Percentiles rank a stretch among this genome's conserved stretches.
phyloP scores from a whole-genome alignment of 176 grass and related monocot genomes.

The Calamus simplicifolius region DNA sequence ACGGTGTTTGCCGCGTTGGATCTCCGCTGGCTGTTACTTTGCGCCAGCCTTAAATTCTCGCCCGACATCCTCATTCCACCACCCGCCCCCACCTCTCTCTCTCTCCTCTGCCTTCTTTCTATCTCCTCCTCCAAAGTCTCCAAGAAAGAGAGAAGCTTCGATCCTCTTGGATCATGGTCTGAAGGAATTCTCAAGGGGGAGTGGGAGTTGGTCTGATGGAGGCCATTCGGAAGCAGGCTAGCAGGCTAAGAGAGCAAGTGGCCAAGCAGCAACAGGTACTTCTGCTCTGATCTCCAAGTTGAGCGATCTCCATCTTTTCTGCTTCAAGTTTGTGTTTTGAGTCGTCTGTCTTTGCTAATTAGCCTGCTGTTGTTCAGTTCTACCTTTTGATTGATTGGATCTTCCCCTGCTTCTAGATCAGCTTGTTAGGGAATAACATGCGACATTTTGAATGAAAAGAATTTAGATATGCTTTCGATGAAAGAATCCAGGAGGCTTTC shows the following conservation, averaged over 20 bases:
- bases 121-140: too few relatives aligned
- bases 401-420: neutral
- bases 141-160: too few relatives aligned
- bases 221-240: constrained; percentile 80
- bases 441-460: too few relatives aligned
- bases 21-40: too few relatives aligned
- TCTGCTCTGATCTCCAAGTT: neutral
- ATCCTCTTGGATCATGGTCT: neutral
- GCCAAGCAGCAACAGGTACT: constrained; percentile 89
- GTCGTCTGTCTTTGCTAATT: neutral
- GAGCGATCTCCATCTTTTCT: neutral
- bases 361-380: neutral
- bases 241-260: constrained; percentile 78
- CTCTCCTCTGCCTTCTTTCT: too few relatives aligned
- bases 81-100: too few relatives aligned
- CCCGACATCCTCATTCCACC: too few relatives aligned
- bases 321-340: constrained; percentile 3
- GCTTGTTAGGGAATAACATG: too few relatives aligned
- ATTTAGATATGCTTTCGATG: too few relatives aligned
- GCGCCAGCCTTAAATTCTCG: too few relatives aligned
- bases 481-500: too few relatives aligned
- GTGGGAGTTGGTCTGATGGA: constrained; percentile 37
- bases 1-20: too few relatives aligned
- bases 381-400: neutral
- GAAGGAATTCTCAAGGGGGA: neutral